Evolutionary conservation across 148 eudicot species (phyloP), one percentile per base, ranked within the genome.

Genomic region (Dianthus caryophyllus): DNA sequence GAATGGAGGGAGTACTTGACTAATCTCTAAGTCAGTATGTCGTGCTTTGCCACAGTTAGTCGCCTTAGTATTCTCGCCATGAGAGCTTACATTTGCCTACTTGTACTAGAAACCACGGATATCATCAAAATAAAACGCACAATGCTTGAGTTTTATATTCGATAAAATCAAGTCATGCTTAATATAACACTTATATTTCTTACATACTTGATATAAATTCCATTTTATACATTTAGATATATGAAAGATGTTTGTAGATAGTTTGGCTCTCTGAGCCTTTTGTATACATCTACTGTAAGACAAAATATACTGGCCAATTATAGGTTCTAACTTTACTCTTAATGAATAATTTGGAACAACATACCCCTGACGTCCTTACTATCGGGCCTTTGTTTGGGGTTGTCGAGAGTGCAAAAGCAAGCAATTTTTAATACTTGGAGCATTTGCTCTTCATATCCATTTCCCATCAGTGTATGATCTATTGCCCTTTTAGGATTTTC

Each of bases 341-440:
- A 66, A 61, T 88, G 90, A 73, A 70, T 78, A 57, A 90, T 88
- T 66, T 90, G 99, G 41, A 82, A 73, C 80, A 94, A 72, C 97
- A 90, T 90, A 67, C 64, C 46, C 82, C 89, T 75, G 57, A 82
- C 77, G 26, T 86, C 96, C 87, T 85, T 94, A 52, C 99, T 90
- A 58, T 81, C 77, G 29, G 99, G 99, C 97, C 99, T 84, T 68
- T 90, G 87, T 71, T 88, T 90, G 5, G 96, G 96, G 55, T 86
- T 81, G 9, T 90, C 89, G 66, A 72, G 79, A 46, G 89, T 86
- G 80, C 97, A 94, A 49, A 86, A 86, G 70, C 89, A 88, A 70
- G 99, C 99, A 65, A 94, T 87, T 81, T 90, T 88, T 12, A 94
- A 80, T 38, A 85, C 93, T 55, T 90, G 84, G 30, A 94, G 82